phyloP scores from a whole-genome alignment of 176 grass and related monocot genomes.

The Luzula sylvatica region DNA sequence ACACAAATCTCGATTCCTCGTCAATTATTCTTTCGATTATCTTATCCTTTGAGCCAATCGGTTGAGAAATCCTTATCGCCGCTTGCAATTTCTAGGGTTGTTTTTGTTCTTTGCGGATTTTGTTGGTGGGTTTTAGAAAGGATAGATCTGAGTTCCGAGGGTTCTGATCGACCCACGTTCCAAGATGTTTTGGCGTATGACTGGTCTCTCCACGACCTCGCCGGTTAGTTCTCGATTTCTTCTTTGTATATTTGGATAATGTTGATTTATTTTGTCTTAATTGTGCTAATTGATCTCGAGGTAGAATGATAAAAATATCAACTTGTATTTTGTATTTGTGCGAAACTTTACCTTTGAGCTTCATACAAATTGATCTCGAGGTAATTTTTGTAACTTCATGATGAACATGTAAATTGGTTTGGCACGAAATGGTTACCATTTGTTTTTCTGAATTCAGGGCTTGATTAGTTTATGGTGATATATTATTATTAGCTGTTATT shows the following conservation, averaged over 20 bases:
- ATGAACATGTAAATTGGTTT: no score
- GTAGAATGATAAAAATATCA: no score
- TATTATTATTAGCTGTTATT: no score
- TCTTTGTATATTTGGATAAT: neutral
- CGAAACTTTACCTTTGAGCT: constrained; percentile 1
- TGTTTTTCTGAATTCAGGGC: no score
- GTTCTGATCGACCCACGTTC: neutral
- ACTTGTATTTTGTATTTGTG: neutral
- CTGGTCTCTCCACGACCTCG: constrained; percentile 57
- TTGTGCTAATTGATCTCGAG: no score
- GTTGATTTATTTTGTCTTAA: constrained; percentile 1
- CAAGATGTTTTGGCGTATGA: constrained; percentile 99
- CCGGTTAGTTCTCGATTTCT: constrained; percentile 55
- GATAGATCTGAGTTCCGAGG: constrained; percentile 8
- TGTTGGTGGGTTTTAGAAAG: constrained; percentile 7
- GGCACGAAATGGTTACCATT: no score
- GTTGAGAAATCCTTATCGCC: neutral
- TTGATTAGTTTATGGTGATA: no score
- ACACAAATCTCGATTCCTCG: neutral
- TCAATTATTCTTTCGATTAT: neutral
- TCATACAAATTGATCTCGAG: no score
- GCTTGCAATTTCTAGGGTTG: constrained; percentile 17
- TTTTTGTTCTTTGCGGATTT: constrained; percentile 1
- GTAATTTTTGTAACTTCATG: no score
- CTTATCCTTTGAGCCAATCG: neutral